Conservation (phyloP, 2,329 filamentous ascomycete genomes). For the Phialophora expanda region DNA sequence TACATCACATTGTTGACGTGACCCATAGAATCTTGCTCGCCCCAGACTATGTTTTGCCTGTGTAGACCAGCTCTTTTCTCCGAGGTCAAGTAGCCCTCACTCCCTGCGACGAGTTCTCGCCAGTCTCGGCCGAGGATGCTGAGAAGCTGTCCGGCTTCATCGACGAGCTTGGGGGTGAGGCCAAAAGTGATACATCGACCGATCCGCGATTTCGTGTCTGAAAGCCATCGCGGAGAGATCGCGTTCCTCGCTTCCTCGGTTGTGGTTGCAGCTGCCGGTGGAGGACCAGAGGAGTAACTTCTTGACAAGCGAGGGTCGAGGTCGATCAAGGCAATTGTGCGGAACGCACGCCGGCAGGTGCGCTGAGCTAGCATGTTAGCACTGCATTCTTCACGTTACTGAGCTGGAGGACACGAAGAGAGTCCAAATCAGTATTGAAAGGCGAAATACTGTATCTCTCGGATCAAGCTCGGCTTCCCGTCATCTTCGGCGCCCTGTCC, state of each 20-base stretch:
- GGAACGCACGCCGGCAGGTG: conserved; percentile 23
- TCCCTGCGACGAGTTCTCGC: conserved; percentile 73
- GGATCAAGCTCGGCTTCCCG: conserved; percentile 2
- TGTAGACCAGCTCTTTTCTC: conserved; percentile 67
- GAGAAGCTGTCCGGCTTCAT: conserved; percentile 65
- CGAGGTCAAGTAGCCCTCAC: conserved; percentile 74
- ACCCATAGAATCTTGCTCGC: conserved; percentile 66
- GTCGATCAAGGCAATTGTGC: conserved; percentile 4
- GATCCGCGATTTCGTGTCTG: conserved; percentile 68
- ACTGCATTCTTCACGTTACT: conserved; percentile 10
- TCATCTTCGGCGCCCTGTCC: background rate
- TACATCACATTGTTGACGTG: conserved; percentile 91
- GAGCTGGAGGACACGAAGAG: background rate
- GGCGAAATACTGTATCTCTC: background rate
- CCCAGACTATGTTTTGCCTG: conserved; percentile 75
- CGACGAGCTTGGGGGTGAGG: conserved; percentile 62
- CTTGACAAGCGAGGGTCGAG: background rate
- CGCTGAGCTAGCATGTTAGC: conserved; percentile 27
- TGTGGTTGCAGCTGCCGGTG: conserved; percentile 62
- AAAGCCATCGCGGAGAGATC: conserved; percentile 69
- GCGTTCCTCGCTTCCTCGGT: conserved; percentile 65
- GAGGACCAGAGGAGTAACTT: conserved; percentile 18
- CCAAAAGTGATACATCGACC: conserved; percentile 79
- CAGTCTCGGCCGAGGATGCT: conserved; percentile 68
- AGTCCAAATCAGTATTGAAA: background rate